A percentile compares a stretch with the other conserved stretches of the same genome.
These are phyloP conservation scores for Millerozyma acaciae DNA, from an alignment of 805 yeast species.

Conservation along the genomic window DNA sequence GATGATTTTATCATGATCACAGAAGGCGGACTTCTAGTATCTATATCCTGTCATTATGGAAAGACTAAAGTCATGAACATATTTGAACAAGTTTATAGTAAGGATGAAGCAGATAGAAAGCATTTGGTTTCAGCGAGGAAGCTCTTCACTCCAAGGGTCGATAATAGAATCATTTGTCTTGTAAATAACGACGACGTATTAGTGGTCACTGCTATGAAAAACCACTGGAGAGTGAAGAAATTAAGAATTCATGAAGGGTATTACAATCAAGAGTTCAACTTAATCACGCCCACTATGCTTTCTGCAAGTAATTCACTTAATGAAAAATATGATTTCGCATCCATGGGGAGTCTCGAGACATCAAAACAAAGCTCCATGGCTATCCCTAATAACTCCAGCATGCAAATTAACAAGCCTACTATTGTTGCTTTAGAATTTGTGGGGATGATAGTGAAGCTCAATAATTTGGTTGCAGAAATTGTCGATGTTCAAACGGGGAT, in stretches of 20 bases:
- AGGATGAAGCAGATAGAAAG: constrained; percentile 4
- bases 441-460: constrained; percentile 67
- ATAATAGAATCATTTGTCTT: constrained; percentile 63
- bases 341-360: constrained; percentile 2
- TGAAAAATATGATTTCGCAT: constrained; percentile 13
- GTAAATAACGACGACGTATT: constrained; percentile 48
- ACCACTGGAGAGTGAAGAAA: constrained; percentile 59
- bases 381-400: constrained; percentile 2
- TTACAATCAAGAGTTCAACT: constrained; percentile 32
- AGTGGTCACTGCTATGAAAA: constrained; percentile 62
- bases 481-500: constrained; percentile 80
- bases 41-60: constrained; percentile 50
- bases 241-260: constrained; percentile 44
- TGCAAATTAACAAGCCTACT: constrained; percentile 29
- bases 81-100: constrained; percentile 16
- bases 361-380: background rate
- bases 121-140: constrained; percentile 49
- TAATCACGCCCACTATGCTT: constrained; percentile 10
- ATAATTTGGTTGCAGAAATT: constrained; percentile 54
- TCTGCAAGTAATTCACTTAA: constrained; percentile 7
- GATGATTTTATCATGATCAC: constrained; percentile 53
- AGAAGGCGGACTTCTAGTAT: constrained; percentile 47
- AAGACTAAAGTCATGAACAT: constrained; percentile 27
- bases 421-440: constrained; percentile 63
- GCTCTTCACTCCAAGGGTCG: constrained; percentile 67